Percentiles rank a stretch among this genome's conserved stretches.
These are phyloP conservation scores for Butyriboletus regius DNA, from an alignment of 1,284 basidiomycete genomes.

Conservation along the genomic window DNA sequence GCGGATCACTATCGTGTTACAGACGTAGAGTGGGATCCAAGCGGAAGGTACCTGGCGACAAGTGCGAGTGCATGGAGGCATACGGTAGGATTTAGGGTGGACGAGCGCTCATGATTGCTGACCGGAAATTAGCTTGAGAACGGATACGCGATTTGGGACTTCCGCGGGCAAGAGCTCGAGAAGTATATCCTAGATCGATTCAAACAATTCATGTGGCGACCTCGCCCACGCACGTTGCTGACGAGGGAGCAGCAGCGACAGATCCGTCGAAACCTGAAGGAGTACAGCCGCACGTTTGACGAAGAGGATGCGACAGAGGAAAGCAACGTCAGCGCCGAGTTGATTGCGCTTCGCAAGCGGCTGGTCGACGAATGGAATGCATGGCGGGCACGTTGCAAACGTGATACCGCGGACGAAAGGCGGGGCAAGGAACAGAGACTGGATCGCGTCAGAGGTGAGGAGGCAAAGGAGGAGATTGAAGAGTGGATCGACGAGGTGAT, in stretches of 20 bases:
- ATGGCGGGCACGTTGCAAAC: slow-evolving; percentile 67
- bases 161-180: slow-evolving; percentile 86
- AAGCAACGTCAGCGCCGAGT: slow-evolving; percentile 87
- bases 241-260: slow-evolving; percentile 83
- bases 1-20: slow-evolving; percentile 99
- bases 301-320: slow-evolving; percentile 96
- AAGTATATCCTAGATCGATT: slow-evolving; percentile 89
- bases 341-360: slow-evolving; percentile 83
- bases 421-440: slow-evolving; percentile 33
- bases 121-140: slow-evolving; percentile 71
- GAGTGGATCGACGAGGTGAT: slow-evolving; percentile 87
- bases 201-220: slow-evolving; percentile 99
- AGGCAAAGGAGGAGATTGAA: slow-evolving; percentile 78
- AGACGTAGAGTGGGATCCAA: slow-evolving; percentile 97
- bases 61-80: slow-evolving; percentile 94
- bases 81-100: slow-evolving; percentile 48
- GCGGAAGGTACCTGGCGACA: slow-evolving; percentile 87
- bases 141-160: slow-evolving; percentile 96
- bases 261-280: slow-evolving; percentile 84
- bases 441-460: slow-evolving; percentile 41
- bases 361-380: slow-evolving; percentile 98
- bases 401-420: slow-evolving; percentile 51
- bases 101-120: slow-evolving; percentile 5
- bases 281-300: slow-evolving; percentile 88
- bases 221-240: slow-evolving; percentile 81